Conservation (phyloP, 2,329 filamentous ascomycete genomes). For the Paracorniculantispora psalliotae region DNA sequence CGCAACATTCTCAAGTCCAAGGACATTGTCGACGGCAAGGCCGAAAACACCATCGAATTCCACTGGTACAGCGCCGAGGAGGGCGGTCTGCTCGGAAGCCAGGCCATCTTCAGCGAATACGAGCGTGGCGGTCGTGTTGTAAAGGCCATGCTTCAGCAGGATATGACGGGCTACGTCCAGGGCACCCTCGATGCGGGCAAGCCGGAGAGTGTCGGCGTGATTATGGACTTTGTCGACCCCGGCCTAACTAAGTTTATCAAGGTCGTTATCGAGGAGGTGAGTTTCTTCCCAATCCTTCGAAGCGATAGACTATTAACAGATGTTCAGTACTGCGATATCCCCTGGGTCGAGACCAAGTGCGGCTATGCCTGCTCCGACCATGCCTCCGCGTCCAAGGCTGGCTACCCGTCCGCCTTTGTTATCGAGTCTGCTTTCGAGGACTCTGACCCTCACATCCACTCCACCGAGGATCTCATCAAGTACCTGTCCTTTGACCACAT, state of each 20-base stretch:
- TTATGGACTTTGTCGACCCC: constrained; percentile 84
- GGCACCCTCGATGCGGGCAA: constrained; percentile 77
- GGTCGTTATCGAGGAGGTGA: constrained; percentile 62
- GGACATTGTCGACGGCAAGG: constrained; percentile 64
- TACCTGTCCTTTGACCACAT: constrained; percentile 82
- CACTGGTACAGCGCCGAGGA: constrained; percentile 95
- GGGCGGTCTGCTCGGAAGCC: constrained; percentile 78
- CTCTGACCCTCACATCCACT: constrained; percentile 64
- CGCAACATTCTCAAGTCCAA: constrained; percentile 72
- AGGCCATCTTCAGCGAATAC: constrained; percentile 83
- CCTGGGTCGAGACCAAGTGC: constrained; percentile 81
- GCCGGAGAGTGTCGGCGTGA: constrained; percentile 83
- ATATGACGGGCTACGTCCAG: constrained; percentile 91
- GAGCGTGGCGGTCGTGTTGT: constrained; percentile 67
- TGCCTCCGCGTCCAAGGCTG: constrained; percentile 66
- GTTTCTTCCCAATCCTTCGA: background rate
- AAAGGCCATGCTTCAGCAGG: constrained; percentile 96
- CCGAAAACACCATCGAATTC: constrained; percentile 86
- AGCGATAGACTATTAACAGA: background rate
- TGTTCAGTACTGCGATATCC: constrained; percentile 77
- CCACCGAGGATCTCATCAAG: constrained; percentile 64
- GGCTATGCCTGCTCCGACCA: constrained; percentile 81
- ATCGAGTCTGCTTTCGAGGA: constrained; percentile 68
- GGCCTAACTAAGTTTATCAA: constrained; percentile 87
- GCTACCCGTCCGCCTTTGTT: constrained; percentile 70